Evolutionary conservation across 345 rosid genomes (phyloP), one percentile per base, ranked within the genome.

Genomic region (Euphorbia pulcherrima): DNA sequence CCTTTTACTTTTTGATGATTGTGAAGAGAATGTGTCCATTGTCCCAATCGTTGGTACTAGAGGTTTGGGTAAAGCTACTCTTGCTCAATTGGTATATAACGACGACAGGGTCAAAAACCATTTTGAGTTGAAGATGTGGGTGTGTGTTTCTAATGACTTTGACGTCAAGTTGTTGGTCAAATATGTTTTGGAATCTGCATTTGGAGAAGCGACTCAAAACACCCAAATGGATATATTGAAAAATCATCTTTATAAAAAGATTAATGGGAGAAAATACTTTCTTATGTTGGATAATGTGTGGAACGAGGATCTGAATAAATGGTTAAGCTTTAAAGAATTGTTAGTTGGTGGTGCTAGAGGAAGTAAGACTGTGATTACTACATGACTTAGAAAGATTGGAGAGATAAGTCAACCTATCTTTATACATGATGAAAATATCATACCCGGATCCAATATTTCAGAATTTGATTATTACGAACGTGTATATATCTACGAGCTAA

Each of bases 251-350:
- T n/a, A n/a, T n/a, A n/a, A n/a, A n/a, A n/a, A n/a, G n/a, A n/a
- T n/a, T n/a, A n/a, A n/a, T n/a, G 54, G 54, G 23, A 50, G 7
- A n/a, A 50, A 8, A 23, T 50, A 65, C 21, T 51, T 78, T 0
- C 78, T 74, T 2, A 50, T 78, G 5, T 55, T 74, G 4, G 78
- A 78, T 50, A n/a, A n/a, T n/a, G n/a, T n/a, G n/a, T n/a, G n/a
- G n/a, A n/a, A n/a, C n/a, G n/a, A n/a, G n/a, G n/a, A 23, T 50
- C 6, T n/a, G 0, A 18, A 4, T 5, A 50, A 50, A n/a, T 50
- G 54, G 54, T 17, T 0, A 0, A 4, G 6, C 0, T 50, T 50
- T 12, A 50, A 16, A 18, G 54, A 50, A 20, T 16, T 50, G 54
- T 16, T 50, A 50, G 23, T 0, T 2, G 54, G 23, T 17, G 54